Evolutionary conservation across 2,329 filamentous ascomycete species (phyloP), one percentile per base, ranked within the genome.

Genomic region (Phialemoniopsis sp.): DNA sequence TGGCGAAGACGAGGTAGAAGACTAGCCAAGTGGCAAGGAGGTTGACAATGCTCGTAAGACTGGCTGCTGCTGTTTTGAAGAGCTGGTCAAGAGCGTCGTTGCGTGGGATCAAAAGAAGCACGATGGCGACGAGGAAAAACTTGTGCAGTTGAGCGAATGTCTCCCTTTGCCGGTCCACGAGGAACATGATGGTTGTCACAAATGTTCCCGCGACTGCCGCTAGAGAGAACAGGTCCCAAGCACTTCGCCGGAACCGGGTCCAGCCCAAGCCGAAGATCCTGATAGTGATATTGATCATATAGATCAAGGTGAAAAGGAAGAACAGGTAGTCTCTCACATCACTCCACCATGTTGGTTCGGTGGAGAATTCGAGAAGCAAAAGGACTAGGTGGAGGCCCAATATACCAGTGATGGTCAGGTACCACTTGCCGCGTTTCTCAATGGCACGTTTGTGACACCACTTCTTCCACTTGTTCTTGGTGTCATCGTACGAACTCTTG

Each of bases 61-160:
- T 95, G 38, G 91, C 93, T 10, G 93, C 93, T 0, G 91, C 94
- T 2, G 94, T 98, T 63, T 98, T 98, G 79, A 98, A 98, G 0
- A 98, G 79, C 59, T 98, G 93, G 58, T 98, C 94, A 16, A 98
- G 76, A 36, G 95, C 90, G 53, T 98, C 94, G 58, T 98, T 98
- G 37, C 94, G 80, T 2, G 93, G 93, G 45, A 98, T 98, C 28
- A 98, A 76, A 37, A 98, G 72, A 8, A 97, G 73, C 3, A 93
- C 83, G 39, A 97, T 85, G 8, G 88, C 85, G 15, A 97, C 93
- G 26, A 98, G 74, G 60, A 95, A 96, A 44, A 95, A 78, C 63
- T 98, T 98, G 70, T 97, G 89, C 26, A 96, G 66, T 63, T 90
- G 87, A 28, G 83, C 72, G 50, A 91, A 89, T 2, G 74, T 70